Base-by-base conservation (phyloP, 495 filamentous ascomycete species). In the Lophiostoma macrostomum region DNA sequence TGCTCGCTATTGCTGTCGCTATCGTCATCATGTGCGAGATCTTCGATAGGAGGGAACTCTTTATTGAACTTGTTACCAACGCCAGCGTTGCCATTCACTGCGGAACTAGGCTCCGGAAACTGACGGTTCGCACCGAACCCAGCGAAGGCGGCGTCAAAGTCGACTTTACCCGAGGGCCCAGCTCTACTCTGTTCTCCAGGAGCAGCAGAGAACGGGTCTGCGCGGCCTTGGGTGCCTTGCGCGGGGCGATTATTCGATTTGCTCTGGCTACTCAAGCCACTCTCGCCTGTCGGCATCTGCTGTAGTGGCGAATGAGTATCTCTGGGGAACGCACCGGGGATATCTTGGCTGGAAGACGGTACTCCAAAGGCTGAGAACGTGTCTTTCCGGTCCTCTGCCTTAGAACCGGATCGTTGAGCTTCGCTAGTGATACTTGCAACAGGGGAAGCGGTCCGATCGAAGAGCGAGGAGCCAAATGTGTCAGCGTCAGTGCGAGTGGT, bases 31-130 rank as follows among this genome's bases (percentile, higher is more conserved):
- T 64, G 64, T 35, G 84, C 83, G 28, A 96, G 66, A 61, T 96
- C 91, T 30, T 83, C 84, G 50, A 97, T 95, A 1, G 93, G 93
- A 28, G 94, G 94, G 71, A 97, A 97, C 64, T 97, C 93, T n/a
- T 79, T 70, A 61, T 80, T 71, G 50, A 84, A 80, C 4, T 61
- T 64, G 19, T 64, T 67, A 6, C 29, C 20, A 44, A 46, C 69
- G 30, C 19, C 54, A 8, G 40, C 34, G 24, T 56, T 34, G 11
- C 58, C 53, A 43, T 55, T 60, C 14, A 50, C 30, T 10, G 34
- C 30, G 18, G 56, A 44, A 13, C 37, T 49, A 13, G 63, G 29
- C 12, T 56, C 69, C 49, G 47, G 65, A 56, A 20, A 64, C 60
- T 50, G 68, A 39, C 64, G 68, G 50, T 20, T 45, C 68, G 73